These are phyloP conservation scores for Citrullus colocynthis DNA, from an alignment of 306 rosid species.

Conservation along the genomic window DNA sequence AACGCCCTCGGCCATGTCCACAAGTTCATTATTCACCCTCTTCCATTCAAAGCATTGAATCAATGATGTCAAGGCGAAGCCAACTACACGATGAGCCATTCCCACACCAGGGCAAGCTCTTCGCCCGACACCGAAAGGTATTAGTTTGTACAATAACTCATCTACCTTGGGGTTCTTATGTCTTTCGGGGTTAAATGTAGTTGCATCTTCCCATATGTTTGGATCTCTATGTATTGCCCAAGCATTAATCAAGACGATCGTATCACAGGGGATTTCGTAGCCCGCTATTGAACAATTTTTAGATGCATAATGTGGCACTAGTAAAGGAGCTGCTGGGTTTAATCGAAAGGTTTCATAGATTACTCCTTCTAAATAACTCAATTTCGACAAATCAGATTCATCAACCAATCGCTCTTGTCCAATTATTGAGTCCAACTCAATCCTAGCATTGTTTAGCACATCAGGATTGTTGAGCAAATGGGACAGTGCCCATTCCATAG, in stretches of 20 bases:
- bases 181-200: neutral
- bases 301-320: neutral
- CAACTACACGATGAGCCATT: neutral
- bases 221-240: neutral
- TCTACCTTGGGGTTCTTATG: neutral
- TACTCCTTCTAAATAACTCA: neutral
- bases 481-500: neutral
- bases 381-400: neutral
- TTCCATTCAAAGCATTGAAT: neutral
- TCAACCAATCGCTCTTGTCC: neutral
- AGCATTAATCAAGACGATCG: neutral
- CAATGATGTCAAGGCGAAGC: neutral
- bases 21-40: neutral
- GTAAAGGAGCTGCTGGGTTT: neutral
- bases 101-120: neutral
- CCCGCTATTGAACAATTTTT: neutral
- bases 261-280: neutral
- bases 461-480: neutral
- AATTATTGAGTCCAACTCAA: neutral
- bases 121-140: neutral
- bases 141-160: neutral
- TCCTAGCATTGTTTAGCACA: neutral
- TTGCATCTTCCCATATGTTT: neutral
- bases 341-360: neutral
- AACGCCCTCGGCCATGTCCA: neutral